Conservation (phyloP, 371 early-diverging fungal species). For the Rhizopus stolonifer region DNA sequence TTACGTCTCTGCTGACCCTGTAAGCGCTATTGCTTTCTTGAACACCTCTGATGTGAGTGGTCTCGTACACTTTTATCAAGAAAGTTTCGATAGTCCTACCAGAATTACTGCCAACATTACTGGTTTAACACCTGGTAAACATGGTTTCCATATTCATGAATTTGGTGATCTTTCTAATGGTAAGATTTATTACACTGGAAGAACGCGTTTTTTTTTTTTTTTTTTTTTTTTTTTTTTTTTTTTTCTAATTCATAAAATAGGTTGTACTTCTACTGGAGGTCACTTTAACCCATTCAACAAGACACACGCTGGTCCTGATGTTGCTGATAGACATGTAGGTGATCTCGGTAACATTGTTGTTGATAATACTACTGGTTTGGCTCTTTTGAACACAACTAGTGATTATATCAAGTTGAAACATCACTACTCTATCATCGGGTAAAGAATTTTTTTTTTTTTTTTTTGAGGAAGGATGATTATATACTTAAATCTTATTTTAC, state of each 20-base stretch:
- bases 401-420: slow-evolving; percentile 68
- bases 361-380: slow-evolving; percentile 47
- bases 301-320: slow-evolving; percentile 79
- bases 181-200: background rate
- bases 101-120: slow-evolving; percentile 57
- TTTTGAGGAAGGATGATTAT: background rate
- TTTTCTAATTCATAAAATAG: slow-evolving; percentile 6
- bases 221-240: too few relatives aligned
- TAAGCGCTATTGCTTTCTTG: slow-evolving; percentile 72
- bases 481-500: slow-evolving; percentile 9
- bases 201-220: slow-evolving; percentile 7
- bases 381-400: slow-evolving; percentile 54
- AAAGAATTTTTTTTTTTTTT: slow-evolving; percentile 8
- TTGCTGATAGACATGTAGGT: slow-evolving; percentile 74
- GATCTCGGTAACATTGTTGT: slow-evolving; percentile 85
- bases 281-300: slow-evolving; percentile 81
- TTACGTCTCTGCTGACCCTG: background rate
- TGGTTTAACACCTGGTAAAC: slow-evolving; percentile 72
- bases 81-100: slow-evolving; percentile 49
- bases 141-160: slow-evolving; percentile 88
- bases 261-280: slow-evolving; percentile 71
- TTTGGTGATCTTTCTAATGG: slow-evolving; percentile 77
- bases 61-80: slow-evolving; percentile 70
- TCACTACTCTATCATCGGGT: slow-evolving; percentile 73
- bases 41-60: slow-evolving; percentile 60